These are phyloP conservation scores for Diplodia intermedia DNA, from an alignment of 2,329 filamentous ascomycete species.

Conservation along the genomic window DNA sequence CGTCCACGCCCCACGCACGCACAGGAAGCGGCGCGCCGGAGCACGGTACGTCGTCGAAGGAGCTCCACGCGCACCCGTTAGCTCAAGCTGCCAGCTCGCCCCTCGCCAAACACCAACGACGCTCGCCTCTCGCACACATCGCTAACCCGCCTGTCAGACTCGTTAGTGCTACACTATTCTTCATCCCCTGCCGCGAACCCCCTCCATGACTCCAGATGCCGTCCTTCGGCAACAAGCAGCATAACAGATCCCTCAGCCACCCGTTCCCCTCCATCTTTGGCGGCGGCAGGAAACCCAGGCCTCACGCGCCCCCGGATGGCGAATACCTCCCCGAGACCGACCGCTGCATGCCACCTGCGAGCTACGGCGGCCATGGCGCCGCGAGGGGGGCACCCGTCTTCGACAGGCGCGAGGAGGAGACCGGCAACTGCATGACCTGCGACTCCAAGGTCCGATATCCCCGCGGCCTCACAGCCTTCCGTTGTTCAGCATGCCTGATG, in stretches of 20 bases:
- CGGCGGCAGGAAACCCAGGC: constrained; percentile 52
- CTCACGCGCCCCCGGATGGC: constrained; percentile 50
- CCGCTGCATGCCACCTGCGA: constrained; percentile 3
- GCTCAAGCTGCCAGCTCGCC: constrained; percentile 13
- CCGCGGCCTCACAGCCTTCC: constrained; percentile 72
- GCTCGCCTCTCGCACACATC: constrained; percentile 16
- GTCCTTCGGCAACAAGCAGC: constrained; percentile 32
- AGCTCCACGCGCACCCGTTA: constrained; percentile 15
- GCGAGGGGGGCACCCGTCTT: constrained; percentile 42
- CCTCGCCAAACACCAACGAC: constrained; percentile 3
- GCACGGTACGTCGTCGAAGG: constrained; percentile 16
- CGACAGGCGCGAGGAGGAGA: constrained; percentile 58
- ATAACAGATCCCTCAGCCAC: constrained; percentile 74
- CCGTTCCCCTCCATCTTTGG: constrained; percentile 77
- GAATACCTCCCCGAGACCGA: constrained; percentile 25
- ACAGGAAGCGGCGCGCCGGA: constrained; percentile 23
- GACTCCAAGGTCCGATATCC: constrained; percentile 82
- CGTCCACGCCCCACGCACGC: constrained; percentile 16
- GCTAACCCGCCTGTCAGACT: constrained; percentile 19
- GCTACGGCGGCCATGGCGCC: constrained; percentile 7
- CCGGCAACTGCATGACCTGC: constrained; percentile 85
- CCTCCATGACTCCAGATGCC: constrained; percentile 33
- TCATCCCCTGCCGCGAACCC: constrained; percentile 26
- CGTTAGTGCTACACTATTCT: constrained; percentile 31
- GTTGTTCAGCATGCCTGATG: constrained; percentile 83